Evolutionary conservation across 306 rosid species (phyloP), one percentile per base, ranked within the genome.

Genomic region (Prunus fruticosa): DNA sequence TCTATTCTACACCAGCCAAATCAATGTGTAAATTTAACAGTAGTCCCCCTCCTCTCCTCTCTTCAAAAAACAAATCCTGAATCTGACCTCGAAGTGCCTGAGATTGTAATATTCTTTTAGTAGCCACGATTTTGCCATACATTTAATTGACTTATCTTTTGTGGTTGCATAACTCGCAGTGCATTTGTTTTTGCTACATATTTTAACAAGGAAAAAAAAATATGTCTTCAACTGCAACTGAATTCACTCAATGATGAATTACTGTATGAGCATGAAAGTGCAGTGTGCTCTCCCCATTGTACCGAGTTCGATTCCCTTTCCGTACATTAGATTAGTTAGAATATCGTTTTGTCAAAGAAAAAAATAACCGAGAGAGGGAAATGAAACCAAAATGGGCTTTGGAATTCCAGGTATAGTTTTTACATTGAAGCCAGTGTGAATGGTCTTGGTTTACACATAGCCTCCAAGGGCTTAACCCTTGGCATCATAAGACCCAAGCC

Each of bases 401-500:
- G 52, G 14, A 11, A 11, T 47, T 47, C 52, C 52, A 47, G 52
- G 4, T 12, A 7, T 3, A 52, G 22, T 52, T 27, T 58, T 30
- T 62, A 64, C 8, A 18, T 18, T 19, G 58, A 72, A 64, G 41
- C 18, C 9, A 45, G 1, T 6, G 43, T 72, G 38, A 27, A 2
- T 5, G 50, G 22, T 5, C 78, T 71, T 8, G 78, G 78, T 20
- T 64, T 64, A n/a, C 62, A 64, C 32, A 63, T 43, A 10, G 73
- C 78, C 67, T 5, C 13, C 27, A 72, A 25, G 22, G 82, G 82
- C 9, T 65, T 15, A 0, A 64, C 82, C 19, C 74, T 71, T 16
- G 82, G 73, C 77, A 63, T 52, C 5, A 78, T 79, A 12, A 79
- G 73, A 12, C 78, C 82, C 9, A 28, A 16, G 0, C 78, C 73